Evolutionary conservation across 257 asterid genomes (phyloP), one percentile per base, ranked within the genome.

Genomic region (Ballota nigra): DNA sequence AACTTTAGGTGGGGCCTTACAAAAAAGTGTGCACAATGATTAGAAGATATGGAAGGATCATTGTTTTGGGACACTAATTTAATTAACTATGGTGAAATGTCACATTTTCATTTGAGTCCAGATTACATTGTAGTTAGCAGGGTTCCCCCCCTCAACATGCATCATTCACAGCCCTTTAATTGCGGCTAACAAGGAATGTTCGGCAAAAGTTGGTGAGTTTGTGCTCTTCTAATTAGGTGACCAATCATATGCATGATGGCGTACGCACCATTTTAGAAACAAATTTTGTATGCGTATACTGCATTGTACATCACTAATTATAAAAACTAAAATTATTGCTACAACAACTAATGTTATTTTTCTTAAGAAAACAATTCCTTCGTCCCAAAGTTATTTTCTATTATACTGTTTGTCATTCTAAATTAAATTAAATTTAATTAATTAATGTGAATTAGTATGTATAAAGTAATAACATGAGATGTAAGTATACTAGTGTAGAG

Each of bases 81-180:
- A 70, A 56, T 76, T 61, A 52, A 28, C 20, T 19, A 69, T 7
- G 65, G 72, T 70, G 56, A 77, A 20, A 65, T 18, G 64, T 71
- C 70, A 26, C 31, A 4, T 31, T 71, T 58, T 70, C 81, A 15
- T 19, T 58, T 10, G 47, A 40, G 68, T 56, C 40, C 59, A 18
- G 13, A 22, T 66, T 9, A 45, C 15, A 47, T 19, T 45, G 29
- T 28, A 22, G 72, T 56, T 26, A 52, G 58, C 71, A 52, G 56
- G 6, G 11, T 51, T 26, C 28, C 18, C 15, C 2, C 36, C 69
- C 69, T 60, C 51, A 6, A 34, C 60, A 64, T 43, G 43, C 66
- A 68, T 59, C 22, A 68, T 31, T 58, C 49, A 20, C 60, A 67
- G 1, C 75, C 78, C 80, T 76, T 53, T 69, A 69, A 76, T 76